Conservation (phyloP, 257 asterid species). For the Solanum megistacrolobum region DNA sequence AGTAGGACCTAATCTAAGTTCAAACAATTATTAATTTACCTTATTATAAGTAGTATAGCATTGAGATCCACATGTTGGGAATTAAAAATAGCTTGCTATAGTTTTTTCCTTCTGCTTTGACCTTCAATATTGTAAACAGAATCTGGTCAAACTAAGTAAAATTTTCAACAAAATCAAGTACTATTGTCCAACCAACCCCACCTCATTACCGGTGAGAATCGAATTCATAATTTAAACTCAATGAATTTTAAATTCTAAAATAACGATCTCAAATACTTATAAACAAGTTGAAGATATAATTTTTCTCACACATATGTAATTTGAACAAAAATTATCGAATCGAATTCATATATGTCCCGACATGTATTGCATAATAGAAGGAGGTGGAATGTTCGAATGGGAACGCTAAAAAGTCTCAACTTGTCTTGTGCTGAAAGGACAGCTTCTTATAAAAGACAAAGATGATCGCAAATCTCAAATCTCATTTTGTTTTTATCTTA, state of each 20-base stretch:
- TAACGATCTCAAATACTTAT: background rate
- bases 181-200: background rate
- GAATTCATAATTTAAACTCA: background rate
- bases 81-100: background rate
- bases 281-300: background rate
- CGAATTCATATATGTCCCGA: background rate
- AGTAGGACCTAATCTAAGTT: background rate
- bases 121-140: background rate
- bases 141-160: background rate
- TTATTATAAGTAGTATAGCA: background rate
- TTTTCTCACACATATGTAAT: background rate
- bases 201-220: accelerated
- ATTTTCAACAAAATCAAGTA: background rate
- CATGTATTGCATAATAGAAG: background rate
- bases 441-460: background rate
- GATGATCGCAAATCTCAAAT: background rate
- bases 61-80: background rate
- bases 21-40: background rate
- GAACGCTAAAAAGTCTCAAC: background rate
- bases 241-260: background rate
- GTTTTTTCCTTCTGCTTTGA: background rate
- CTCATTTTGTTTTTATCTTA: background rate
- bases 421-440: background rate
- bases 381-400: background rate
- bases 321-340: too few relatives aligned